Conservation (phyloP, 345 rosid genomes). For the Hirschfeldia incana region DNA sequence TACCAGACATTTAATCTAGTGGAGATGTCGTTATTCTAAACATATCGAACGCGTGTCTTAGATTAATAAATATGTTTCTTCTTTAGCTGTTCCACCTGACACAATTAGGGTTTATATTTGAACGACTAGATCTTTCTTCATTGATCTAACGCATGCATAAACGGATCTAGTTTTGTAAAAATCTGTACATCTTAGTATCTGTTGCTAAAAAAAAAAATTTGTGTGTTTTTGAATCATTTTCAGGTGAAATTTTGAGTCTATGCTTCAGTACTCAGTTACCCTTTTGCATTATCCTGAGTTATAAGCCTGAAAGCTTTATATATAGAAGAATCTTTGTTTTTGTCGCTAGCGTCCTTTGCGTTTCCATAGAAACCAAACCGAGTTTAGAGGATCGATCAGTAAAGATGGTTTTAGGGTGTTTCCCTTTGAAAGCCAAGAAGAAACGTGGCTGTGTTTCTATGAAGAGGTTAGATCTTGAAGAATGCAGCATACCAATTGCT, state of each 20-base stretch:
- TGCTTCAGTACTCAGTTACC: neutral
- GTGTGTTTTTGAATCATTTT: neutral
- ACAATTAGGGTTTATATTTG: neutral
- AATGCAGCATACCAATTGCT: conserved; percentile 54
- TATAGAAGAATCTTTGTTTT: neutral
- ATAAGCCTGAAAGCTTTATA: neutral
- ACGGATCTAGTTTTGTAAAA: neutral
- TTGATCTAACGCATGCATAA: neutral
- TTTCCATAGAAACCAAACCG: neutral
- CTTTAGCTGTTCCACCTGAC: neutral
- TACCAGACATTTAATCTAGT: neutral
- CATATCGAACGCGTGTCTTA: neutral
- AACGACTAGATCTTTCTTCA: neutral
- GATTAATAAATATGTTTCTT: neutral
- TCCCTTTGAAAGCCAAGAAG: conserved; percentile 79
- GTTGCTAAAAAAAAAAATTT: neutral
- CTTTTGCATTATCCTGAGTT: no score
- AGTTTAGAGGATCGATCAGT: neutral
- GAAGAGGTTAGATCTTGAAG: conserved; percentile 54
- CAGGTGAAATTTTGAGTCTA: neutral
- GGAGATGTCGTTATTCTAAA: neutral
- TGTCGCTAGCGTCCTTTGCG: neutral
- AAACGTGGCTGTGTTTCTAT: conserved; percentile 52
- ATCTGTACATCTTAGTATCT: neutral
- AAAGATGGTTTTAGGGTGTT: conserved; percentile 70